These are phyloP conservation scores for Nephelium lappaceum DNA, from an alignment of 345 rosid species.

Conservation along the genomic window DNA sequence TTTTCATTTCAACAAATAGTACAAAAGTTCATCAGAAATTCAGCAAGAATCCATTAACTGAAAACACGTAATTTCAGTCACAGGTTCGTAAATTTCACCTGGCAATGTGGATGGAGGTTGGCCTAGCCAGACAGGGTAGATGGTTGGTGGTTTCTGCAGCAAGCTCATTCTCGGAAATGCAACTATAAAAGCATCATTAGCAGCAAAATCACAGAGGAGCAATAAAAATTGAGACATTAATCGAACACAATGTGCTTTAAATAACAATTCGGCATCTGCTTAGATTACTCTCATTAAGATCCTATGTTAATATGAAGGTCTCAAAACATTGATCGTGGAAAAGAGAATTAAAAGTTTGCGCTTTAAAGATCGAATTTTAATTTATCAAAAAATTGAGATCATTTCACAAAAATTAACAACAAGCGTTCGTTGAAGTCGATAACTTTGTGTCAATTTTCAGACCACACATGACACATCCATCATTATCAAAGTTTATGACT, in stretches of 20 bases:
- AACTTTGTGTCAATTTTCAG: constrained; percentile 1
- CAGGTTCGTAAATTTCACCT: constrained; percentile 28
- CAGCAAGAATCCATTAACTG: constrained; percentile 16
- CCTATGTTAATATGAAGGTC: background rate
- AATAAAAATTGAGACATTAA: background rate
- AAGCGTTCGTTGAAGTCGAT: background rate
- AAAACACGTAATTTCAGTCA: background rate
- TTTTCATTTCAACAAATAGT: background rate
- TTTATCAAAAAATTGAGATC: background rate
- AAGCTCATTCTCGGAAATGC: constrained; percentile 8
- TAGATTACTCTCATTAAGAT: background rate
- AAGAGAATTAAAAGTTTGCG: too few species aligned
- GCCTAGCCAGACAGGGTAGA: constrained; percentile 5
- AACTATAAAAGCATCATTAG: constrained; percentile 12
- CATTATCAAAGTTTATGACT: background rate
- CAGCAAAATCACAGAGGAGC: constrained; percentile 1
- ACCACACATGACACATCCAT: background rate
- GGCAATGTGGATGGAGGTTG: constrained; percentile 20
- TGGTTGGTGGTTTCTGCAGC: constrained; percentile 5
- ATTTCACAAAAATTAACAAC: background rate
- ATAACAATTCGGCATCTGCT: background rate
- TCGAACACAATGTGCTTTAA: background rate
- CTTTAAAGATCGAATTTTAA: background rate
- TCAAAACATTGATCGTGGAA: background rate
- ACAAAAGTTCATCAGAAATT: background rate